phyloP scores from a whole-genome alignment of 202 grass and related monocot genomes.

The Thinopyrum obtusiflorum region DNA sequence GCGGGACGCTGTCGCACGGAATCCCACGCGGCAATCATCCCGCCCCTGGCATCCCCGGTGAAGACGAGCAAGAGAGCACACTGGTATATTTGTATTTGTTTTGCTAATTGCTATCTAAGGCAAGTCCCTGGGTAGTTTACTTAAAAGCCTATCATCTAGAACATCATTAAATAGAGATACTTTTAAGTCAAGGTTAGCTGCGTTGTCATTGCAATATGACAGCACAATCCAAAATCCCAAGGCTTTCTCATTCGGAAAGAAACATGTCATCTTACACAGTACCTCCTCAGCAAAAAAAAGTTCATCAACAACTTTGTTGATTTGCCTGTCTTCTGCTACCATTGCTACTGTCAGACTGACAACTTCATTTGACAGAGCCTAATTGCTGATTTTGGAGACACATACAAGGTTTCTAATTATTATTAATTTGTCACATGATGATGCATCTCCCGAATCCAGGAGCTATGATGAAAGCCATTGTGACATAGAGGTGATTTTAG shows the following conservation, averaged over 20 bases:
- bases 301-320: constrained; percentile 79
- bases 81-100: no score
- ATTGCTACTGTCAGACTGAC: constrained; percentile 91
- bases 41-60: no score
- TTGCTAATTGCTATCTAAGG: no score
- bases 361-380: constrained; percentile 87
- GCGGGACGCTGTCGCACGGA: no score
- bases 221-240: neutral
- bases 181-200: no score
- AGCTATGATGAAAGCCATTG: constrained; percentile 23
- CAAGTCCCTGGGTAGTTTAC: no score
- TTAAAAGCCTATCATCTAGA: no score
- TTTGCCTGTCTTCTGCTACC: constrained; percentile 98
- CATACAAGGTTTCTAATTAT: constrained; percentile 92
- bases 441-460: constrained; percentile 60
- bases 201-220: neutral
- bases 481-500: constrained; percentile 56
- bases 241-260: no score
- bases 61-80: no score
- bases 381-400: constrained; percentile 86
- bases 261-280: neutral
- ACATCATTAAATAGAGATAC: neutral
- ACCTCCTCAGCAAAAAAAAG: constrained; percentile 83
- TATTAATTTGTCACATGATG: constrained; percentile 90
- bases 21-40: no score